Conservation (phyloP, 2,329 filamentous ascomycete genomes). For the Aureobasidium leucospermi region DNA sequence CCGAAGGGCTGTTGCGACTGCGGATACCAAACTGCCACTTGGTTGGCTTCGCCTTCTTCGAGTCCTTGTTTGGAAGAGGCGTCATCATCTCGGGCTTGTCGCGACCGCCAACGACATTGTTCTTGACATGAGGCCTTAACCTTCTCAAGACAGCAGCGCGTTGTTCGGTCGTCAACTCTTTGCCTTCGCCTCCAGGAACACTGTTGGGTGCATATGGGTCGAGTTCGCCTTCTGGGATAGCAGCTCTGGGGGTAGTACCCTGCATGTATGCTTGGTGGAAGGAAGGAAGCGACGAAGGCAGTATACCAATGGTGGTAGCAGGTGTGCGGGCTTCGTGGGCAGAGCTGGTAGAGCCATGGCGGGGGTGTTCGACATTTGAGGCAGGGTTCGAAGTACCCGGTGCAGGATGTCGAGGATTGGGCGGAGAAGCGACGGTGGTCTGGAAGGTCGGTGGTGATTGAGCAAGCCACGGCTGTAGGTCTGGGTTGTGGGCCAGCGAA, state of each 20-base stretch:
- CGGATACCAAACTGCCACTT: slow-evolving; percentile 98
- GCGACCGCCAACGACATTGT: slow-evolving; percentile 5
- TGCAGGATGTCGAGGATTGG: slow-evolving; percentile 21
- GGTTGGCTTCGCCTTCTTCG: slow-evolving; percentile 62
- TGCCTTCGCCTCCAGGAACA: slow-evolving; percentile 15
- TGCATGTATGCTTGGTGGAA: slow-evolving; percentile 91
- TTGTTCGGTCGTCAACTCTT: slow-evolving; percentile 49
- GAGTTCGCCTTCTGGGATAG: slow-evolving; percentile 38
- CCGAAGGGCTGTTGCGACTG: slow-evolving; percentile 85
- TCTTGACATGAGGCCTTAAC: slow-evolving; percentile 79
- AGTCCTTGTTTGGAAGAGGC: slow-evolving; percentile 37
- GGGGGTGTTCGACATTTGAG: slow-evolving; percentile 30
- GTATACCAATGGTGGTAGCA: slow-evolving; percentile 76
- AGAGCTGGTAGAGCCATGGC: slow-evolving; percentile 39
- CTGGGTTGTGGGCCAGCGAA: slow-evolving; percentile 45
- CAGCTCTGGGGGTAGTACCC: slow-evolving; percentile 40
- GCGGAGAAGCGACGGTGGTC: slow-evolving; percentile 28
- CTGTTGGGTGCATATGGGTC: slow-evolving; percentile 40
- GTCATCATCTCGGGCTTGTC: slow-evolving; percentile 49
- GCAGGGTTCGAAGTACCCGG: slow-evolving; percentile 15
- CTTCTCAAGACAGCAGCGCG: slow-evolving; percentile 74
- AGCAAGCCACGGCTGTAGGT: slow-evolving; percentile 47
- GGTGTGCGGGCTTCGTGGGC: slow-evolving; percentile 34
- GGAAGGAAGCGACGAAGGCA: slow-evolving; percentile 82
- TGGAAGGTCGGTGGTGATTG: slow-evolving; percentile 49